Conservation (phyloP, 768 basidiomycete genomes). For the Exsudoporus frostii region DNA sequence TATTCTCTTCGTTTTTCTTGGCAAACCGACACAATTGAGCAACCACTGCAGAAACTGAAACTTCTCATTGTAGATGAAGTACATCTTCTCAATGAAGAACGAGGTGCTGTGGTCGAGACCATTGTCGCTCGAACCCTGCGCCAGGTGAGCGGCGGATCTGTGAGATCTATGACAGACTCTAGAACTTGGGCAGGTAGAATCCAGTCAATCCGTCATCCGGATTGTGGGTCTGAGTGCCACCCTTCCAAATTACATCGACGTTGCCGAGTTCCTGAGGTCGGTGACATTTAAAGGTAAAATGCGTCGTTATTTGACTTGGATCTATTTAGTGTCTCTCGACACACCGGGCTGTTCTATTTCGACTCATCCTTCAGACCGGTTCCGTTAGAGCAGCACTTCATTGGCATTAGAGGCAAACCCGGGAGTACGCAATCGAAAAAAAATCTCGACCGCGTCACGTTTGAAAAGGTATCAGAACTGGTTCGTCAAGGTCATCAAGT, state of each 20-base stretch:
- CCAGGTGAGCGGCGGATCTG: constrained; percentile 49
- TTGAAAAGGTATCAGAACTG: constrained; percentile 85
- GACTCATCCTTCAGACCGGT: constrained; percentile 96
- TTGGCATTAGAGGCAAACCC: constrained; percentile 89
- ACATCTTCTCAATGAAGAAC: constrained; percentile 94
- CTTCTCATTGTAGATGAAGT: constrained; percentile 97
- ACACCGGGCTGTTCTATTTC: constrained; percentile 92
- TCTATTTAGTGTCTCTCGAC: constrained; percentile 70
- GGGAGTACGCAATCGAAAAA: constrained; percentile 68
- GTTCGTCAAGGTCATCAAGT: constrained; percentile 94
- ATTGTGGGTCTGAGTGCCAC: constrained; percentile 97
- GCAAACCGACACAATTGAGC: not conserved
- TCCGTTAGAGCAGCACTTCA: constrained; percentile 95
- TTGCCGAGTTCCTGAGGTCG: constrained; percentile 90
- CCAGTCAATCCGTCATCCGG: constrained; percentile 91
- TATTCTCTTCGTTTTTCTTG: not conserved
- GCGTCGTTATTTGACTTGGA: constrained; percentile 1
- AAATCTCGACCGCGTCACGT: constrained; percentile 86
- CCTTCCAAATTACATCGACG: constrained; percentile 94
- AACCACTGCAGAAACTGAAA: constrained; percentile 67
- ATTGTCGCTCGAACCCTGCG: constrained; percentile 95
- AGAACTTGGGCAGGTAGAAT: constrained; percentile 69
- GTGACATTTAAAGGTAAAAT: constrained; percentile 8
- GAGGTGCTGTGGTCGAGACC: constrained; percentile 96
- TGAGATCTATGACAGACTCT: not conserved